phyloP scores from a whole-genome alignment of 2,329 filamentous ascomycete species.

The Blastomyces parvus region DNA sequence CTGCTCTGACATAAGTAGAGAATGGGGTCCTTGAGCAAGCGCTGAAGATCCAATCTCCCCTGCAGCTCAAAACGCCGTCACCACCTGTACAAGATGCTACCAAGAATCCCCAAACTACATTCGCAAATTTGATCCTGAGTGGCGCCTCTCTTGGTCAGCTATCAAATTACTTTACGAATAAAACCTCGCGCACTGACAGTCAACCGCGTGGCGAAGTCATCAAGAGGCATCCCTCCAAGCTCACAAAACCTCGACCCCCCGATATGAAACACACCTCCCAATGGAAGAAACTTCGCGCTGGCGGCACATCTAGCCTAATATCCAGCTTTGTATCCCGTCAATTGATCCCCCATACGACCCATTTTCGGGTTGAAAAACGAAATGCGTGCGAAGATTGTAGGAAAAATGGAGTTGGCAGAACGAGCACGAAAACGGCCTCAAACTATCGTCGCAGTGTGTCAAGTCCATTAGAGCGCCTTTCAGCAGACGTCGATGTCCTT shows the following conservation, averaged over 20 bases:
- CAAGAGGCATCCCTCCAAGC: background rate
- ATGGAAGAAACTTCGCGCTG: background rate
- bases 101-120: background rate
- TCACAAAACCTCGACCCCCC: background rate
- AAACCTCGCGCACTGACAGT: background rate
- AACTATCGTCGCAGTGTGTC: background rate
- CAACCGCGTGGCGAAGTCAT: background rate
- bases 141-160: background rate
- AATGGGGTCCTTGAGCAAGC: background rate
- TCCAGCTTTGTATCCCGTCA: constrained; percentile 10
- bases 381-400: constrained; percentile 9
- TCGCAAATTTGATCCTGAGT: background rate
- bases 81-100: background rate
- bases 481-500: background rate
- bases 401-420: constrained; percentile 2
- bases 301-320: background rate
- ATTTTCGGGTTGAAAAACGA: constrained; percentile 13
- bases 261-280: background rate
- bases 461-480: background rate
- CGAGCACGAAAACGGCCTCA: constrained; percentile 2
- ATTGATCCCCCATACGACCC: constrained; percentile 10
- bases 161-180: background rate
- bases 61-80: background rate
- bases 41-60: background rate
- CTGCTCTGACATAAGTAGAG: constrained; percentile 3